phyloP scores from a whole-genome alignment of 139 green algal genomes.

The Volvox reticuliferus region DNA sequence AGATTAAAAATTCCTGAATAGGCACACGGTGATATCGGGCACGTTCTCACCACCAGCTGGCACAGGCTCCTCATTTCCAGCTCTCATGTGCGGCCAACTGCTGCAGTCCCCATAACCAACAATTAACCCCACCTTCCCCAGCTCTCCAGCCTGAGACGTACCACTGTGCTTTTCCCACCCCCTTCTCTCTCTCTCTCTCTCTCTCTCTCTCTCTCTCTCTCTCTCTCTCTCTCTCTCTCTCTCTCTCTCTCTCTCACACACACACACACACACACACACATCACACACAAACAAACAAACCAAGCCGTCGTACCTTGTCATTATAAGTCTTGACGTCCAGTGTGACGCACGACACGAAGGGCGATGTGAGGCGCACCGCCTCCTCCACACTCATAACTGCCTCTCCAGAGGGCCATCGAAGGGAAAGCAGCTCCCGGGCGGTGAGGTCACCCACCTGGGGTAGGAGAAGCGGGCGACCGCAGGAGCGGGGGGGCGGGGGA shows the following conservation, averaged over 20 bases:
- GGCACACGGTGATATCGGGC: too few species aligned
- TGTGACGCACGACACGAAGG: conserved; percentile 51
- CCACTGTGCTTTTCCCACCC: too few species aligned
- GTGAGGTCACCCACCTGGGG: conserved; percentile 56
- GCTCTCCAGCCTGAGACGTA: too few species aligned
- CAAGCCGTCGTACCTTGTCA: neutral
- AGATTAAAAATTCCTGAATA: too few species aligned
- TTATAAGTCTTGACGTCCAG: conserved; percentile 64
- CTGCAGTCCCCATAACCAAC: too few species aligned
- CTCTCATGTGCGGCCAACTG: too few species aligned
- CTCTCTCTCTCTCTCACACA: neutral
- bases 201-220: too few species aligned
- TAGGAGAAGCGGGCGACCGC: neutral
- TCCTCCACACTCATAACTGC: conserved; percentile 50
- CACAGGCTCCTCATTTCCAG: too few species aligned
- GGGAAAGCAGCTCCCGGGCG: conserved; percentile 27
- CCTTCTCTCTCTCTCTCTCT: too few species aligned
- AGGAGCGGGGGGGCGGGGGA: too few species aligned
- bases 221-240: neutral
- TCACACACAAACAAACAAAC: neutral
- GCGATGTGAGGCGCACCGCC: conserved; percentile 55
- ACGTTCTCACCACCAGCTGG: too few species aligned
- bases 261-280: neutral
- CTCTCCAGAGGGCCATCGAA: conserved; percentile 48
- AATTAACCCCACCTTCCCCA: too few species aligned